These are phyloP conservation scores for Asterella californica DNA, from an alignment of 225 moss, liverwort and hornwort genomes.

Conservation along the genomic window DNA sequence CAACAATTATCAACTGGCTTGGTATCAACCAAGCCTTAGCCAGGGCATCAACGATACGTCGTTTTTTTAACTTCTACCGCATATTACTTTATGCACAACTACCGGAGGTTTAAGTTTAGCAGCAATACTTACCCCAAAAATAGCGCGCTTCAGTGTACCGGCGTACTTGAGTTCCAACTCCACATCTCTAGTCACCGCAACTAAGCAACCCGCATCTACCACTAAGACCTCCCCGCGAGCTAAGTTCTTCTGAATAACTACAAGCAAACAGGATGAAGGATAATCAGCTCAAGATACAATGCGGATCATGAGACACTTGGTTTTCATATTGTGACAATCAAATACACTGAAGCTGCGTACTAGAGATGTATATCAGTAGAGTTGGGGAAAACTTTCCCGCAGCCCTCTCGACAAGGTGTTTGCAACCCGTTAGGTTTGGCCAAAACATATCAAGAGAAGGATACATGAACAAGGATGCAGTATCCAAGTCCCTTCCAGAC, in stretches of 20 bases:
- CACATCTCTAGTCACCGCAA: constrained; percentile 47
- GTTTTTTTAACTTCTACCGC: neutral
- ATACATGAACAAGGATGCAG: neutral
- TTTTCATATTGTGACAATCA: neutral
- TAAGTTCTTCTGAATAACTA: constrained; percentile 51
- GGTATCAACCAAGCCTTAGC: neutral
- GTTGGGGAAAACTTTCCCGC: neutral
- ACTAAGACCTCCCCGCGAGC: constrained; percentile 45
- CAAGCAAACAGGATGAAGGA: constrained; percentile 8
- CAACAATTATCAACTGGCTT: neutral
- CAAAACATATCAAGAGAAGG: neutral
- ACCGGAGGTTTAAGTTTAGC: neutral
- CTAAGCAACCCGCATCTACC: constrained; percentile 49
- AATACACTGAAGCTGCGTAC: neutral
- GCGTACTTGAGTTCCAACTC: constrained; percentile 49
- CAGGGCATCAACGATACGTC: neutral
- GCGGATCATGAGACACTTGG: neutral
- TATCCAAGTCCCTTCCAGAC: neutral
- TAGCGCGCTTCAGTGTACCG: constrained; percentile 38
- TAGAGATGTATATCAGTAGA: neutral
- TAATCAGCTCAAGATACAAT: neutral
- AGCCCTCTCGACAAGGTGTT: neutral
- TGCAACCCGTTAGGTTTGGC: neutral
- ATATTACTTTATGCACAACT: neutral
- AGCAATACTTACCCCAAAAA: constrained; percentile 42